Percentiles rank a stretch among this genome's conserved stretches.
Evolutionary conservation across 2,329 filamentous ascomycete genomes (phyloP).

Genomic region (Knufia petricola): DNA sequence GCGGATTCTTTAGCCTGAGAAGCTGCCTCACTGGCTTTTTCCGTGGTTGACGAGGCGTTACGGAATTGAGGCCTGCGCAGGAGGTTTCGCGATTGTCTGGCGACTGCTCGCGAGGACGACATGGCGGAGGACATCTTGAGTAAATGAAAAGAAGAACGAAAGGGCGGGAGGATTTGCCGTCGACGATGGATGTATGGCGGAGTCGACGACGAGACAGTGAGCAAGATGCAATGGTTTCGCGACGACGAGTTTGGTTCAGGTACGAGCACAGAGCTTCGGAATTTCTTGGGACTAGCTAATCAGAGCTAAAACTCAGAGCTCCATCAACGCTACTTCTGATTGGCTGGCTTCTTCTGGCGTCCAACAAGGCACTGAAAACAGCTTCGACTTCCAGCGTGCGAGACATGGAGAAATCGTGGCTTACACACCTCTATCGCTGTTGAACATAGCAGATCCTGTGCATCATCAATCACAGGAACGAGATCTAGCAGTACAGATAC

Average conservation of each 20-base stretch:
- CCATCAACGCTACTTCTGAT: neutral
- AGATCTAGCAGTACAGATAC: too few relatives aligned
- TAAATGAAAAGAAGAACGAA: slow-evolving; percentile 25
- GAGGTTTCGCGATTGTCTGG: slow-evolving; percentile 40
- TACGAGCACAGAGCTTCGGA: slow-evolving; percentile 12
- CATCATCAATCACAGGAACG: too few relatives aligned
- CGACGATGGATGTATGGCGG: neutral
- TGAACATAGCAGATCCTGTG: too few relatives aligned
- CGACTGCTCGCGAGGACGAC: slow-evolving; percentile 33
- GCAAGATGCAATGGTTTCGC: neutral
- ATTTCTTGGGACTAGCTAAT: slow-evolving; percentile 10
- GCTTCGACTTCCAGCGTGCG: too few relatives aligned
- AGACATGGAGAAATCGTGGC: too few relatives aligned
- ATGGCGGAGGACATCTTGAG: slow-evolving; percentile 31
- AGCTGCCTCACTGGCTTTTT: slow-evolving; percentile 32
- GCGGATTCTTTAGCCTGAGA: slow-evolving; percentile 37
- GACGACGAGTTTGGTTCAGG: slow-evolving; percentile 1
- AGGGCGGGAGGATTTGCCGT: slow-evolving; percentile 3
- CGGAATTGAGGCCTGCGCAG: slow-evolving; percentile 35
- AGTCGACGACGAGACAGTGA: neutral
- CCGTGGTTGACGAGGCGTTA: slow-evolving; percentile 38
- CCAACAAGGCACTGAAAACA: too few relatives aligned
- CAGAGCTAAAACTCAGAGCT: neutral
- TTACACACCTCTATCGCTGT: too few relatives aligned
- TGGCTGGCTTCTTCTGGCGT: neutral